Percentiles rank a stretch among this genome's conserved stretches.
Evolutionary conservation across 2,329 filamentous ascomycete species (phyloP).

Genomic region (Trichoderma sp.): DNA sequence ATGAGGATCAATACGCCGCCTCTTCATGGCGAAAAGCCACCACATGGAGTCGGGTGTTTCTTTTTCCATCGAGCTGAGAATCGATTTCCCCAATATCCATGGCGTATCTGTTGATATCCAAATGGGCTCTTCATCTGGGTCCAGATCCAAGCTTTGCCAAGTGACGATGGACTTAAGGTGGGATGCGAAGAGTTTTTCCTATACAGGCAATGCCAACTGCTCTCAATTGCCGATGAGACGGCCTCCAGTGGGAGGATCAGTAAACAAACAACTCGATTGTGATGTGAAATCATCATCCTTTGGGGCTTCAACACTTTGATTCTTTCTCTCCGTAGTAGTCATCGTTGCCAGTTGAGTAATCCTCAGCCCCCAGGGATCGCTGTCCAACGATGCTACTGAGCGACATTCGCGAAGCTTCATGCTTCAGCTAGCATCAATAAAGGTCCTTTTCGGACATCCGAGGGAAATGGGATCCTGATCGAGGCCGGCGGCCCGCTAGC

Average conservation of each 20-base stretch:
- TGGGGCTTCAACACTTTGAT: conserved; percentile 5
- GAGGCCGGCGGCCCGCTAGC: conserved; percentile 10
- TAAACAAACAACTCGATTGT: background rate
- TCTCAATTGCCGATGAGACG: background rate
- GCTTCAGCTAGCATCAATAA: background rate
- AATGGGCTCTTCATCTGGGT: background rate
- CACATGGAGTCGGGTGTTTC: background rate
- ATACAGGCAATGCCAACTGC: background rate
- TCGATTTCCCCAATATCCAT: background rate
- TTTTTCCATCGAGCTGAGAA: background rate
- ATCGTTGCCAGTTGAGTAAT: background rate
- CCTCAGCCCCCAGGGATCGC: background rate
- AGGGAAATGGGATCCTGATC: background rate
- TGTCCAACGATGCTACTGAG: background rate
- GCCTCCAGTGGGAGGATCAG: background rate
- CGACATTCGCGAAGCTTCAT: background rate
- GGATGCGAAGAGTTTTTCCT: background rate
- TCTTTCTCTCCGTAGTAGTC: background rate
- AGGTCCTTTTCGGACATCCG: background rate
- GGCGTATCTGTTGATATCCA: background rate
- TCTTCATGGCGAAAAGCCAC: background rate
- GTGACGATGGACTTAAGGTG: background rate
- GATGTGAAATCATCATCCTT: background rate
- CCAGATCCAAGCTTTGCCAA: background rate
- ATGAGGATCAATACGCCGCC: background rate